Conservation (phyloP, 2,329 filamentous ascomycete genomes). For the Zelopaecilomyces penicillatus region DNA sequence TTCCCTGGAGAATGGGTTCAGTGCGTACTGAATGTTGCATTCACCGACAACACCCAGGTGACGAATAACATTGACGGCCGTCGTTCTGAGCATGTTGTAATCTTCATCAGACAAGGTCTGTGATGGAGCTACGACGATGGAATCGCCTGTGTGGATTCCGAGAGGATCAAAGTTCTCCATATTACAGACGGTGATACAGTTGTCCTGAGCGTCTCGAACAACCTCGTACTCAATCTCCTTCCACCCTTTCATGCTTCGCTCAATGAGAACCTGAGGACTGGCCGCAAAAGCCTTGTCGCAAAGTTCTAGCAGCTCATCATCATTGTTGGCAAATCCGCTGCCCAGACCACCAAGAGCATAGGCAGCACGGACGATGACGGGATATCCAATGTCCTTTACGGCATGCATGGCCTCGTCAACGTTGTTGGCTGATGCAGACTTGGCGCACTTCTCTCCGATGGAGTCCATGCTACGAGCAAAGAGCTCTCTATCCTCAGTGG, state of each 20-base stretch:
- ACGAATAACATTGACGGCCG: slow-evolving; percentile 92
- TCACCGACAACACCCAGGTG: slow-evolving; percentile 96
- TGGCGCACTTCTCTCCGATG: slow-evolving; percentile 95
- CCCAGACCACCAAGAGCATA: slow-evolving; percentile 93
- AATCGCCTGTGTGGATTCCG: slow-evolving; percentile 96
- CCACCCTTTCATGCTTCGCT: slow-evolving; percentile 99
- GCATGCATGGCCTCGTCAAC: slow-evolving; percentile 82
- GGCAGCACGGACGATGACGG: slow-evolving; percentile 92
- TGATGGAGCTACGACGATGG: slow-evolving; percentile 93
- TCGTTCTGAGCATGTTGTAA: slow-evolving; percentile 98
- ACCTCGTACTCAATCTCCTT: slow-evolving; percentile 99
- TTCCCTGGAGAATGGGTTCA: slow-evolving; percentile 90
- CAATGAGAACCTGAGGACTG: slow-evolving; percentile 91
- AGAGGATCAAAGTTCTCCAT: slow-evolving; percentile 99
- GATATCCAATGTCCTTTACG: slow-evolving; percentile 87
- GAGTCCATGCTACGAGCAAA: slow-evolving; percentile 98
- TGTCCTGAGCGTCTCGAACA: slow-evolving; percentile 88
- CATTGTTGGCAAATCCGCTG: slow-evolving; percentile 89
- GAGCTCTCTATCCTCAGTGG: slow-evolving; percentile 93
- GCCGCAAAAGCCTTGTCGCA: slow-evolving; percentile 93
- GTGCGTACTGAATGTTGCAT: slow-evolving; percentile 97
- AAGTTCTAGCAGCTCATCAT: slow-evolving; percentile 71
- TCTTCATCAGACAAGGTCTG: slow-evolving; percentile 96
- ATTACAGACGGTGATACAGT: slow-evolving; percentile 99
- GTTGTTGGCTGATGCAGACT: slow-evolving; percentile 86